Evolutionary conservation across 768 basidiomycete genomes (phyloP).

Genomic region (Podaxis pistillaris): DNA sequence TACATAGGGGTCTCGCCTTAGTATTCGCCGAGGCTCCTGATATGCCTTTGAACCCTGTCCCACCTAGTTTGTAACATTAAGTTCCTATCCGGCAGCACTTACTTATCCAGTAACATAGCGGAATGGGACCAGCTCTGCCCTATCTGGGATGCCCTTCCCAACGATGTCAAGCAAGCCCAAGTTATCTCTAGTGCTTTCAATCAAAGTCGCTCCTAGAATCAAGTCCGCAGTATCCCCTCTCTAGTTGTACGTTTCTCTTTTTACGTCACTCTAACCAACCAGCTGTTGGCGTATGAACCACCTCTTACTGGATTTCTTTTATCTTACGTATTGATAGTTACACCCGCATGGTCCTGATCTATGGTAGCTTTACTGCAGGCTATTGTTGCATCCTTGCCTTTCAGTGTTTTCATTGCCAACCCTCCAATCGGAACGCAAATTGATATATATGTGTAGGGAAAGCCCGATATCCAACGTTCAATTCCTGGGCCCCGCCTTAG

Average conservation of each 20-base stretch:
- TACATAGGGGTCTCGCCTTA: conserved; percentile 29
- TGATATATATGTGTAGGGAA: too few species aligned
- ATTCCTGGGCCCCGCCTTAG: too few species aligned
- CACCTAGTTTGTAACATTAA: background rate
- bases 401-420: too few species aligned
- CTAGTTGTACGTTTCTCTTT: too few species aligned
- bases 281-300: background rate
- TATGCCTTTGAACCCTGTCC: conserved; percentile 8
- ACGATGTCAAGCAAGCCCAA: background rate
- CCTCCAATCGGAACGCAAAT: too few species aligned
- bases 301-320: background rate
- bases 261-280: background rate
- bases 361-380: too few species aligned
- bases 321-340: too few species aligned
- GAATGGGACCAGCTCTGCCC: conserved; percentile 26
- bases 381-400: too few species aligned
- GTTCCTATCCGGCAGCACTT: background rate
- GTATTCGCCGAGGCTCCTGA: conserved; percentile 33
- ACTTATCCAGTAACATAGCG: conserved; percentile 8
- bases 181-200: background rate
- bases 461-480: too few species aligned
- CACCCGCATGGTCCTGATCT: too few species aligned
- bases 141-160: conserved; percentile 21
- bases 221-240: too few species aligned
- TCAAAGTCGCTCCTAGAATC: background rate